phyloP scores from a whole-genome alignment of 768 basidiomycete species.

The Pisolithus sp. region DNA sequence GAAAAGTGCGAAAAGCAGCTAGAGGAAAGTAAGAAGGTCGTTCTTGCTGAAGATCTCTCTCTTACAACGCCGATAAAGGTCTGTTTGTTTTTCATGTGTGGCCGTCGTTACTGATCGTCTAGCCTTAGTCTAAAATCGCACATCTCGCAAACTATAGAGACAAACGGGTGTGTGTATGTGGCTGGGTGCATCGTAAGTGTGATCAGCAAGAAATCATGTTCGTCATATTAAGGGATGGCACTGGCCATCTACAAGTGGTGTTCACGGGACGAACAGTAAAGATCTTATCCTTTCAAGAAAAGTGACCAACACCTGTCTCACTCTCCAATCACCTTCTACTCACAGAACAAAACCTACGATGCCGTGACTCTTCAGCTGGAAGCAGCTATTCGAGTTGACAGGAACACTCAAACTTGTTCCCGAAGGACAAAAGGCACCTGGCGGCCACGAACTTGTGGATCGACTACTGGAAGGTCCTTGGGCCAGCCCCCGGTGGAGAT shows the following conservation, averaged over 20 bases:
- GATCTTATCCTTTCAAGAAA: not conserved
- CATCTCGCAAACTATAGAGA: conserved; percentile 54
- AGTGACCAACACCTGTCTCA: not conserved
- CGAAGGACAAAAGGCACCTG: conserved; percentile 91
- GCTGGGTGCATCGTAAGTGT: conserved; percentile 94
- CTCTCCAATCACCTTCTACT: not conserved
- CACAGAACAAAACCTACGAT: conserved; percentile 81
- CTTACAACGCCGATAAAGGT: conserved; percentile 69
- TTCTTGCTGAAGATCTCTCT: conserved; percentile 65
- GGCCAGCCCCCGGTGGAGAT: conserved; percentile 82
- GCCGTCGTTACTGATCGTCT: not conserved
- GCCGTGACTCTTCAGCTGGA: conserved; percentile 88
- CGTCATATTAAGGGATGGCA: conserved; percentile 88
- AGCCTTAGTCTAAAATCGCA: conserved; percentile 58
- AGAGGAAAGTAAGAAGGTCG: conserved; percentile 85
- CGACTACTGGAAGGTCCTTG: conserved; percentile 88
- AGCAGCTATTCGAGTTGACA: conserved; percentile 79
- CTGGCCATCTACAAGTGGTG: conserved; percentile 86
- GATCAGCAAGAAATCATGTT: conserved; percentile 93
- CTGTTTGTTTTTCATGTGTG: too few relatives aligned
- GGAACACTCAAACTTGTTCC: conserved; percentile 83
- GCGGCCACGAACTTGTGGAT: conserved; percentile 81
- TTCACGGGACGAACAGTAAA: conserved; percentile 77
- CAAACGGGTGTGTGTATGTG: conserved; percentile 77
- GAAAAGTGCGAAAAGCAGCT: conserved; percentile 68